Evolutionary conservation across 1,284 basidiomycete species (phyloP).

Genomic region (Coniferiporia weirii): DNA sequence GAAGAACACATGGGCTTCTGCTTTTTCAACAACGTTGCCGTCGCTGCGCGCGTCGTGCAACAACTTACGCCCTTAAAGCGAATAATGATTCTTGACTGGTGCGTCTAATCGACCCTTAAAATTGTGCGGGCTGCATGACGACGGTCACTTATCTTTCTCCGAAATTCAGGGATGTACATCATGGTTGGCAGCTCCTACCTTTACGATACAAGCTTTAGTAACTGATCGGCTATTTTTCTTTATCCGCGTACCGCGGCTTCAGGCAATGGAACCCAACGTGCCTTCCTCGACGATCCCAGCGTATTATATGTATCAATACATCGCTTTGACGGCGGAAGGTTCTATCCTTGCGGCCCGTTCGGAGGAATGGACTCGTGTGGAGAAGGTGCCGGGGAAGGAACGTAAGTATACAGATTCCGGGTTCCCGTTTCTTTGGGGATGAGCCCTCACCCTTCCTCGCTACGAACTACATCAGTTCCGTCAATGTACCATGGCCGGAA

Average conservation of each 20-base stretch:
- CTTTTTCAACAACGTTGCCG: slow-evolving; percentile 98
- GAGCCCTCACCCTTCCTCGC: background rate
- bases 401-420: slow-evolving; percentile 43
- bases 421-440: background rate
- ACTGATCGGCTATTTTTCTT: background rate
- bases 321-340: slow-evolving; percentile 85
- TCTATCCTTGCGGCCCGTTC: slow-evolving; percentile 91
- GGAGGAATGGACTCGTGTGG: slow-evolving; percentile 86
- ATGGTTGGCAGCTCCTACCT: slow-evolving; percentile 50
- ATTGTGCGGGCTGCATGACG: background rate
- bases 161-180: slow-evolving; percentile 86
- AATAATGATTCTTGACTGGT: slow-evolving; percentile 96
- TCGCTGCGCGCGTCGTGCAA: slow-evolving; percentile 81
- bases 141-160: slow-evolving; percentile 14
- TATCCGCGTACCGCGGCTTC: background rate
- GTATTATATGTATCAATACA: slow-evolving; percentile 97
- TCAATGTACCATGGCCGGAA: slow-evolving; percentile 95
- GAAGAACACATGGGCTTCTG: slow-evolving; percentile 99
- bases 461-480: slow-evolving; percentile 48
- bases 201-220: slow-evolving; percentile 14
- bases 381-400: slow-evolving; percentile 77
- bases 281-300: slow-evolving; percentile 87
- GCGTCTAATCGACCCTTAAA: slow-evolving; percentile 28
- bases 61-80: slow-evolving; percentile 65
- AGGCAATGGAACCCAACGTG: slow-evolving; percentile 96